These are phyloP conservation scores for Mycena rebaudengoi DNA, from an alignment of 768 basidiomycete species.

Conservation along the genomic window DNA sequence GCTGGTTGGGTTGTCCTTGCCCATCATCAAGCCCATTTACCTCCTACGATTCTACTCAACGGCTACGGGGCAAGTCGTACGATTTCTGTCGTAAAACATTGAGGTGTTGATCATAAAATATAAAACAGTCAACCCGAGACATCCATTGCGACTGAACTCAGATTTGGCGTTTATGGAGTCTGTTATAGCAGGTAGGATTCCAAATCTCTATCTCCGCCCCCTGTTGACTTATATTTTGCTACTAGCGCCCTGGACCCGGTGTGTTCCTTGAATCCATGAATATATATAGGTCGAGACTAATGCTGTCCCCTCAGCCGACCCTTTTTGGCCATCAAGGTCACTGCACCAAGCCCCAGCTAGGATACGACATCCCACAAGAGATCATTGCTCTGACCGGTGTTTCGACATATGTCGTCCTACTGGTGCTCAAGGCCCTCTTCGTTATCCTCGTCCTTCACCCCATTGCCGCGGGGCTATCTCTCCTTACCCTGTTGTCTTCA, in stretches of 20 bases:
- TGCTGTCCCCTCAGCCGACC: slow-evolving; percentile 42
- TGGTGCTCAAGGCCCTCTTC: slow-evolving; percentile 59
- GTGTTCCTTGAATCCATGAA: too few species aligned
- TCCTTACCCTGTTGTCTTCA: slow-evolving; percentile 59
- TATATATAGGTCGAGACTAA: too few species aligned
- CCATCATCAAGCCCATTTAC: slow-evolving; percentile 77
- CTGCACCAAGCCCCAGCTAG: slow-evolving; percentile 73
- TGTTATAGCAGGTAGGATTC: slow-evolving; percentile 65
- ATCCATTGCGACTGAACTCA: slow-evolving; percentile 64
- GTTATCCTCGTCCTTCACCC: slow-evolving; percentile 75
- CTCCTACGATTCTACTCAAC: slow-evolving; percentile 58
- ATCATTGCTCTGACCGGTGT: slow-evolving; percentile 54
- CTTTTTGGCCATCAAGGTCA: slow-evolving; percentile 47
- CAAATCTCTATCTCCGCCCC: not conserved
- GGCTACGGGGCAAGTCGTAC: slow-evolving; percentile 17
- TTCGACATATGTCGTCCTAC: slow-evolving; percentile 50
- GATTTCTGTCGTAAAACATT: not conserved
- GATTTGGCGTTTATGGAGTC: slow-evolving; percentile 86
- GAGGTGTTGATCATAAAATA: slow-evolving; percentile 14
- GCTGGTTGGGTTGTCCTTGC: slow-evolving; percentile 76
- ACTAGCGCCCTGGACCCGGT: slow-evolving; percentile 13
- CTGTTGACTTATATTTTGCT: not conserved
- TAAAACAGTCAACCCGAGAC: slow-evolving; percentile 45
- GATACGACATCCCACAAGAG: slow-evolving; percentile 67
- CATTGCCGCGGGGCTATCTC: slow-evolving; percentile 65